phyloP scores from a whole-genome alignment of 495 filamentous ascomycete species.

The Platismatia glauca region DNA sequence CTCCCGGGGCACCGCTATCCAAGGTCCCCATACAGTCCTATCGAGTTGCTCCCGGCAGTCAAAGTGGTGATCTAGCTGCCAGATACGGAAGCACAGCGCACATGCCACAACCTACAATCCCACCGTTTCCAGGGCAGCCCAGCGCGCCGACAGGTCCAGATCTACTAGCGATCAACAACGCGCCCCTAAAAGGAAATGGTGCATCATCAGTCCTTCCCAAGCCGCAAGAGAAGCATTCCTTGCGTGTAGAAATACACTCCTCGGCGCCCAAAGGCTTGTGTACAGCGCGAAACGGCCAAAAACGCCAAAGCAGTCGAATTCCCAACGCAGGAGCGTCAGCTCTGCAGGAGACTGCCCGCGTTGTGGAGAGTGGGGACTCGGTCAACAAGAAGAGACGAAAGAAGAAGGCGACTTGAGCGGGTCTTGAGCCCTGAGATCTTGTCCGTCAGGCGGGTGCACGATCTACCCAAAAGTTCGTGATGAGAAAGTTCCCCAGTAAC shows the following conservation, averaged over 20 bases:
- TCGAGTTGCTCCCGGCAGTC: neutral
- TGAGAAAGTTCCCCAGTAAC: neutral
- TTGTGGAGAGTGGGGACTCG: neutral
- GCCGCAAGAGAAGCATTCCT: neutral
- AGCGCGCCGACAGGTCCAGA: neutral
- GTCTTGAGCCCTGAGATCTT: neutral
- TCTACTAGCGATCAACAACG: neutral
- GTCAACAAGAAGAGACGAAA: constrained; percentile 2
- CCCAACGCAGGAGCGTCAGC: neutral
- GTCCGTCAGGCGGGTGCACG: neutral
- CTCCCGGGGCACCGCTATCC: neutral
- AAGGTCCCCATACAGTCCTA: neutral
- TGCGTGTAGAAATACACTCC: neutral
- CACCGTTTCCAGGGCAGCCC: neutral
- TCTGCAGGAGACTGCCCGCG: neutral
- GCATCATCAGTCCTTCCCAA: neutral
- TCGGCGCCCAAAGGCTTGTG: neutral
- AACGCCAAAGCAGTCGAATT: neutral
- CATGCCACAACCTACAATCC: neutral
- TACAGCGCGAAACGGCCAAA: neutral
- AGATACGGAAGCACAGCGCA: neutral
- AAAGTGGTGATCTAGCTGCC: neutral
- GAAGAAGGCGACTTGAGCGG: neutral
- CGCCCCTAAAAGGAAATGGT: neutral
- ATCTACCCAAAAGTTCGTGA: neutral